phyloP scores from a whole-genome alignment of 2,329 filamentous ascomycete species.

The Fusarium ramigenum region DNA sequence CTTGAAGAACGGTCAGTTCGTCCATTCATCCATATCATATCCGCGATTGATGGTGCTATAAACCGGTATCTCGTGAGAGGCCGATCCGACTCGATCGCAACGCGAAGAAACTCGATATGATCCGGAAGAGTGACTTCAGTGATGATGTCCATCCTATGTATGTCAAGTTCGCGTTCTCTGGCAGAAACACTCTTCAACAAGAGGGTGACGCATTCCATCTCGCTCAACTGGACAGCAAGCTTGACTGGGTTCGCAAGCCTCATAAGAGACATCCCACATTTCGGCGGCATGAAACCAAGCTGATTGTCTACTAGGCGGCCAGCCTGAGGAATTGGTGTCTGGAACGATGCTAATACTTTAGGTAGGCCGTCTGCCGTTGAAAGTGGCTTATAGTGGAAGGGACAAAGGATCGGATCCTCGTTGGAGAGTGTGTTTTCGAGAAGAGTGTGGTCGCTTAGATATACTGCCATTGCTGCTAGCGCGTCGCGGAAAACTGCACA shows the following conservation, averaged over 20 bases:
- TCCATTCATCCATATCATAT: neutral
- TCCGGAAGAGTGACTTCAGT: neutral
- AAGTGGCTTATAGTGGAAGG: accelerated
- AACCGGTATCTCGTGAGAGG: neutral
- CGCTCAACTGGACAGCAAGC: neutral
- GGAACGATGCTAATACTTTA: neutral
- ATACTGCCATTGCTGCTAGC: neutral
- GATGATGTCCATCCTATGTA: neutral
- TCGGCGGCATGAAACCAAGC: neutral
- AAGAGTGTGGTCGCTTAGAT: neutral
- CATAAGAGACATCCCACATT: neutral
- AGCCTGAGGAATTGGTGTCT: neutral
- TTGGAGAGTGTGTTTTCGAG: neutral
- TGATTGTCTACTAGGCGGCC: accelerated
- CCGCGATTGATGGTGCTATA: neutral
- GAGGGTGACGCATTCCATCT: neutral
- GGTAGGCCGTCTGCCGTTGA: accelerated
- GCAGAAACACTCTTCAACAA: neutral
- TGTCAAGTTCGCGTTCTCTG: accelerated
- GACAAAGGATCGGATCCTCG: neutral
- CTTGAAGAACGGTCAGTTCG: neutral
- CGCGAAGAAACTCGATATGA: neutral
- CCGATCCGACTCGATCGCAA: neutral
- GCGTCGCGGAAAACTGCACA: neutral
- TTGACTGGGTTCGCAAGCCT: neutral